Base-by-base conservation (phyloP, 768 basidiomycete genomes). In the Leccinum subtestaceum region DNA sequence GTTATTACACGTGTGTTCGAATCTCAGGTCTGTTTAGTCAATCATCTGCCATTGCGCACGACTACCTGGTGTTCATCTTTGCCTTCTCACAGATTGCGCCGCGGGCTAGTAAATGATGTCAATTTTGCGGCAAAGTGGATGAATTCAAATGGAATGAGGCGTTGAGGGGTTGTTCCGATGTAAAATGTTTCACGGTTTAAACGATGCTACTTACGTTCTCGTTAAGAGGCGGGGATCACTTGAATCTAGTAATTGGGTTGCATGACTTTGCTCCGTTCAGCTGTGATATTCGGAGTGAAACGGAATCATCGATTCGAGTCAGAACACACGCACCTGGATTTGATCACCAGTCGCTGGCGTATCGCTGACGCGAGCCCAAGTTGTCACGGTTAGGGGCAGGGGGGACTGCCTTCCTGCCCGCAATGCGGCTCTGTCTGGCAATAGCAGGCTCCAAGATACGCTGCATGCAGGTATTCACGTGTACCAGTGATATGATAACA, bases 381-480 rank as follows among this genome's bases (percentile, higher is more conserved):
- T 51, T 54, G 54, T 25, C 55, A 19, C 38, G 15, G 56, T 55
- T 57, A 68, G 66, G 69, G n/a, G 68, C 21, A 40, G 50, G 45
- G 36, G 50, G 49, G 45, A 34, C 38, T 34, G 46, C 21, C 21
- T 27, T 55, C 17, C 25, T 51, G 36, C 15, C 15, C 2, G 9
- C 38, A 8, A 5, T 43, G 40, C n/a, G 12, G 54, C 57, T 58
- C 36, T 47, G 57, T 43, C 31, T 49, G 49, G 51, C 47, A 36
- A 51, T 25, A 50, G 23, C 34, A 13, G 25, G 56, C 46, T 50
- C 52, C 55, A 31, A 32, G 43, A 57, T 36, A 46, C 40, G n/a
- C 12, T 19, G 51, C 59, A 55, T 43, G 68, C 67, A 65, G 58
- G 68, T 12, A 57, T 23, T 54, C 67, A 55, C 68, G 55, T 71